These are phyloP conservation scores for Irpex sp. DNA, from an alignment of 1,284 basidiomycete species.

Conservation along the genomic window DNA sequence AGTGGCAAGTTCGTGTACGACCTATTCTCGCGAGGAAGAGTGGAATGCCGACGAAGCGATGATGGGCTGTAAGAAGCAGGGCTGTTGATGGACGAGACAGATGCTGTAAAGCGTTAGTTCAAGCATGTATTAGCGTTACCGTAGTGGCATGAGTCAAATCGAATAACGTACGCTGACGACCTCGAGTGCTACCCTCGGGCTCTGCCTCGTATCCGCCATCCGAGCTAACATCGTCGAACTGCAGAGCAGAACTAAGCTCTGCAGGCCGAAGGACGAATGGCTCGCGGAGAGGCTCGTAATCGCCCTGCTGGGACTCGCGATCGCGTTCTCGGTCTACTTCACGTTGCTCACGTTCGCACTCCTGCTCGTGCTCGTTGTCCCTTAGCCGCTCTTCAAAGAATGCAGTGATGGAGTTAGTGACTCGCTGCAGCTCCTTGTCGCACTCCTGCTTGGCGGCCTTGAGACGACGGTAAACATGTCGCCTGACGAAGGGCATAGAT, in stretches of 20 bases:
- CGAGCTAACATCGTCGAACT: constrained; percentile 67
- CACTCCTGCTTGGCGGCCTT: constrained; percentile 93
- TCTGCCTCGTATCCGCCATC: constrained; percentile 81
- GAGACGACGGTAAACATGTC: constrained; percentile 91
- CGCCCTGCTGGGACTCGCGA: constrained; percentile 41
- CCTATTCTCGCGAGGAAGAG: constrained; percentile 59
- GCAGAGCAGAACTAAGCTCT: constrained; percentile 52
- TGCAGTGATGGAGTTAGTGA: constrained; percentile 88
- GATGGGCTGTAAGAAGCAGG: constrained; percentile 43
- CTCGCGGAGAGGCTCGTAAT: constrained; percentile 53
- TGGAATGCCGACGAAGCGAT: constrained; percentile 62
- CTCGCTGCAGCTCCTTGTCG: constrained; percentile 90
- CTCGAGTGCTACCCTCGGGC: constrained; percentile 57
- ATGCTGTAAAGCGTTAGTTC: constrained; percentile 36
- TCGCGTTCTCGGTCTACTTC: constrained; percentile 44
- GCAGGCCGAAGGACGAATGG: constrained; percentile 53
- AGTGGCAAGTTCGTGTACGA: constrained; percentile 47
- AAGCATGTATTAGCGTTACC: neutral
- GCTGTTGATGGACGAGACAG: constrained; percentile 40
- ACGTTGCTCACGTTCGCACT: constrained; percentile 60
- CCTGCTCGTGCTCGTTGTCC: constrained; percentile 62
- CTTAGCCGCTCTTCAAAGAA: constrained; percentile 91
- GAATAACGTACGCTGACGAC: constrained; percentile 56
- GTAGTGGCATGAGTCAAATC: constrained; percentile 12
- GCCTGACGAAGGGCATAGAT: constrained; percentile 88